Evolutionary conservation across 768 basidiomycete genomes (phyloP), one percentile per base, ranked within the genome.

Genomic region (Kwoniella mangroviensis): DNA sequence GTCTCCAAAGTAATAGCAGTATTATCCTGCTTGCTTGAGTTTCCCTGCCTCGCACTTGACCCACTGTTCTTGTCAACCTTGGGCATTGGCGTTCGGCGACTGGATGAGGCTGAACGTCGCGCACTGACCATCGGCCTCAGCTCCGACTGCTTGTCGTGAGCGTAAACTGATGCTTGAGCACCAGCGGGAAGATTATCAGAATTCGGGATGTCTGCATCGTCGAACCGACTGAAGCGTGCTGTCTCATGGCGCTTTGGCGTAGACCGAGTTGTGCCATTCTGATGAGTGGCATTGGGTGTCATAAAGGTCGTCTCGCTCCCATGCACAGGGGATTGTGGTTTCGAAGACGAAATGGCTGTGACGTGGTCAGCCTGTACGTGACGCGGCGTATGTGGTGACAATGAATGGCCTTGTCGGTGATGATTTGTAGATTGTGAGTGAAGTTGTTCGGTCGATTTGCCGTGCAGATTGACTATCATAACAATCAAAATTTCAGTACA

Each of bases 31-130:
- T 65, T 11, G 67, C 40, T 9, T 34, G 6, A 56, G 52, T 28
- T 11, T 41, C 56, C 28, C 21, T 43, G 26, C n/a, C 41, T 65
- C 12, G 45, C 6, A 41, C 60, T 45, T n/a, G 24, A 34, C 34
- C 34, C 34, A 34, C 34, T 34, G 6, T 34, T 34, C 34, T 34
- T 28, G 26, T 66, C 58, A 7, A 66, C 28, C 53, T 54, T 67
- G 40, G 59, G 43, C n/a, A 49, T 55, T 11, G 58, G 58, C 13
- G 70, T 26, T 19, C 59, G 28, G 40, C 70, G 70, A 42, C 53
- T 71, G 13, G 70, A 61, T 17, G 70, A 71, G 9, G 58, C 67
- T 19, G 70, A 66, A 34, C 70, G 65, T n/a, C 70, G 55, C 54
- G 70, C 70, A 41, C 70, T 71, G 11, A 71, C 59, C 43, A 67